Percentiles rank a stretch among this genome's conserved stretches.
Evolutionary conservation across 1,284 basidiomycete species (phyloP).

Genomic region (Fomitopsis schrenkii): DNA sequence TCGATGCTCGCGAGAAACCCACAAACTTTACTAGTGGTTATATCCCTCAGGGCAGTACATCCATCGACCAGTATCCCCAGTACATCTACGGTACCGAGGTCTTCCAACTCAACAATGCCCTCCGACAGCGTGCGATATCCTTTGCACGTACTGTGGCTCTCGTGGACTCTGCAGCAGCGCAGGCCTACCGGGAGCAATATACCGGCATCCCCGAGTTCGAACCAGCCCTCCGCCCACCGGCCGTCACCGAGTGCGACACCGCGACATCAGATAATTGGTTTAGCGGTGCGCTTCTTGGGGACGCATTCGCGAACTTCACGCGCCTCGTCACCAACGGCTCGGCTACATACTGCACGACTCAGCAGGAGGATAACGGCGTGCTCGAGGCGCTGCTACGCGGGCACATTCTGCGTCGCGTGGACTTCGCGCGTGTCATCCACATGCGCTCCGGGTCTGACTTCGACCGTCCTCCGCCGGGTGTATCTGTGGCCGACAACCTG

Average conservation of each 20-base stretch:
- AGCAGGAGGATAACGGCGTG: constrained; percentile 47
- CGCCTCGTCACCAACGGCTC: constrained; percentile 33
- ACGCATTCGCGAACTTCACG: constrained; percentile 40
- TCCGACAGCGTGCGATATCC: constrained; percentile 27
- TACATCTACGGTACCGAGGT: constrained; percentile 46
- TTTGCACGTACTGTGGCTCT: too few relatives aligned
- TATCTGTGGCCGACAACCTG: constrained; percentile 19
- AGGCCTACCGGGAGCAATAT: too few relatives aligned
- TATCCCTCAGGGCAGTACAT: constrained; percentile 31
- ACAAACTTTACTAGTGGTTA: constrained; percentile 39
- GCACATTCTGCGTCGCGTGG: constrained; percentile 32
- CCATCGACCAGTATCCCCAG: constrained; percentile 29
- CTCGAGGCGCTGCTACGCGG: constrained; percentile 41
- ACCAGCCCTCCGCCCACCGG: constrained; percentile 27
- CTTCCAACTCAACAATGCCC: constrained; percentile 43
- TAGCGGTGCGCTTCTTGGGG: constrained; percentile 34
- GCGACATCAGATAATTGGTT: constrained; percentile 43
- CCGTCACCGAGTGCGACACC: constrained; percentile 32
- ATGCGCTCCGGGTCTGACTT: constrained; percentile 44
- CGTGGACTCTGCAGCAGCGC: too few relatives aligned
- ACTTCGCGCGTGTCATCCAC: constrained; percentile 41
- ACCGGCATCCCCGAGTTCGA: too few relatives aligned
- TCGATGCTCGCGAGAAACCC: constrained; percentile 44
- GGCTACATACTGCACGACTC: constrained; percentile 37
- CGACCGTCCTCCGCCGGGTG: constrained; percentile 33